These are phyloP conservation scores for Polygonum aviculare DNA, from an alignment of 148 eudicot species.

Conservation along the genomic window DNA sequence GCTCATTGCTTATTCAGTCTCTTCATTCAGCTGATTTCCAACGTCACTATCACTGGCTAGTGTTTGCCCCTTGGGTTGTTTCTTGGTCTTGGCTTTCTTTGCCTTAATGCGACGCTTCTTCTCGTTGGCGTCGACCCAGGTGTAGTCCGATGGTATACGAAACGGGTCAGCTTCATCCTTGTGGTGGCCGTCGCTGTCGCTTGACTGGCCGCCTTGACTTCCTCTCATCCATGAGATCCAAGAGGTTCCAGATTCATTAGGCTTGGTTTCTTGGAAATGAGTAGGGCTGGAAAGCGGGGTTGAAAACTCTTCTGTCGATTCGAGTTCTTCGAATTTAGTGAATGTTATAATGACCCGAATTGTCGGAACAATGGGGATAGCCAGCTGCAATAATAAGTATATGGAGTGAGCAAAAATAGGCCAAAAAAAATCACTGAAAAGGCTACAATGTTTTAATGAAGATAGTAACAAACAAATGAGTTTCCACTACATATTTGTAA, in stretches of 20 bases:
- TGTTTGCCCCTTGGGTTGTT: not conserved
- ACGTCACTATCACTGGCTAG: conserved; percentile 1
- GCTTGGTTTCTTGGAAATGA: conserved; percentile 19
- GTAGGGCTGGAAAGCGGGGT: conserved; percentile 88
- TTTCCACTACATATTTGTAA: not conserved
- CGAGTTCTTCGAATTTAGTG: conserved; percentile 80
- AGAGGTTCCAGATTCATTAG: conserved; percentile 24
- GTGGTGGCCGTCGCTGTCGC: conserved; percentile 31
- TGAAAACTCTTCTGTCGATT: conserved; percentile 65
- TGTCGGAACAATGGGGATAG: conserved; percentile 86
- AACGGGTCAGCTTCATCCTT: conserved; percentile 55
- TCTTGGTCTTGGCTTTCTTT: conserved; percentile 34
- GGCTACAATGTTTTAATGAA: not conserved
- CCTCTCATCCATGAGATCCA: conserved; percentile 75
- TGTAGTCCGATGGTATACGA: conserved; percentile 62
- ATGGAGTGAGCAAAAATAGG: not conserved
- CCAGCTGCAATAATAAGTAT: conserved; percentile 44
- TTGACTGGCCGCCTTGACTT: conserved; percentile 32
- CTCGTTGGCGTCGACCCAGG: conserved; percentile 66
- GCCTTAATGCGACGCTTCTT: conserved; percentile 69
- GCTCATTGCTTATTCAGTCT: conserved; percentile 11
- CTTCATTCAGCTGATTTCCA: conserved; percentile 26
- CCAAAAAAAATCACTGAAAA: not conserved
- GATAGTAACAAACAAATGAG: not conserved
- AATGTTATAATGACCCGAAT: conserved; percentile 78